Evolutionary conservation across 441 rosid genomes (phyloP).

Genomic region (Eutrema salsugineum): DNA sequence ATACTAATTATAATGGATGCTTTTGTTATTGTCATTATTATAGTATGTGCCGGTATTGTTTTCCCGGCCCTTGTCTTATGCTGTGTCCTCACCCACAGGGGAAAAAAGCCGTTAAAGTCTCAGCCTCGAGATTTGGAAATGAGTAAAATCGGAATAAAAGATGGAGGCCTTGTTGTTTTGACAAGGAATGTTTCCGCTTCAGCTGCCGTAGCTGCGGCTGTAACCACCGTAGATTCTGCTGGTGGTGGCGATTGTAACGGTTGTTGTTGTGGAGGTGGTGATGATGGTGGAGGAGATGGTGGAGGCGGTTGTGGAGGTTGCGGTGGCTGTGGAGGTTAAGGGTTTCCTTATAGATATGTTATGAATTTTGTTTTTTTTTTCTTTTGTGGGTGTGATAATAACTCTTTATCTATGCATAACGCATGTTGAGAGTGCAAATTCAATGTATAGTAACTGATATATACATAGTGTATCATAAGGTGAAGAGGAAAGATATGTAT

Average conservation of each 20-base stretch:
- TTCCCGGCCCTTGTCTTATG: neutral
- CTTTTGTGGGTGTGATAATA: neutral
- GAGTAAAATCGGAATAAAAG: neutral
- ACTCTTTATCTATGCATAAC: neutral
- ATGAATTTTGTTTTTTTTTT: neutral
- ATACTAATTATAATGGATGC: neutral
- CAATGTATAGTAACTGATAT: neutral
- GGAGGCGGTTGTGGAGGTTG: constrained; percentile 15
- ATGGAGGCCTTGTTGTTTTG: constrained; percentile 28
- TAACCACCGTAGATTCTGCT: neutral
- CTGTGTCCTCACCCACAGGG: neutral
- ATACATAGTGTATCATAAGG: neutral
- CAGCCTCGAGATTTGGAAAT: constrained; percentile 15
- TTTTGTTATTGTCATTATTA: neutral
- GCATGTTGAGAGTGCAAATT: neutral
- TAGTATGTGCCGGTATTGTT: neutral
- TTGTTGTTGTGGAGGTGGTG: neutral
- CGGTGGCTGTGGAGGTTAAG: constrained; percentile 21
- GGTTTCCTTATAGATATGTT: neutral
- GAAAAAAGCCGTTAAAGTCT: neutral
- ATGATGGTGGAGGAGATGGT: neutral
- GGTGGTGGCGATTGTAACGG: neutral
- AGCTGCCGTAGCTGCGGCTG: neutral
- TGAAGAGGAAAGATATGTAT: too few relatives aligned
- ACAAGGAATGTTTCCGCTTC: constrained; percentile 5